phyloP scores from a whole-genome alignment of 1,139 yeast genomes.

The Tardiomyces blankii region DNA sequence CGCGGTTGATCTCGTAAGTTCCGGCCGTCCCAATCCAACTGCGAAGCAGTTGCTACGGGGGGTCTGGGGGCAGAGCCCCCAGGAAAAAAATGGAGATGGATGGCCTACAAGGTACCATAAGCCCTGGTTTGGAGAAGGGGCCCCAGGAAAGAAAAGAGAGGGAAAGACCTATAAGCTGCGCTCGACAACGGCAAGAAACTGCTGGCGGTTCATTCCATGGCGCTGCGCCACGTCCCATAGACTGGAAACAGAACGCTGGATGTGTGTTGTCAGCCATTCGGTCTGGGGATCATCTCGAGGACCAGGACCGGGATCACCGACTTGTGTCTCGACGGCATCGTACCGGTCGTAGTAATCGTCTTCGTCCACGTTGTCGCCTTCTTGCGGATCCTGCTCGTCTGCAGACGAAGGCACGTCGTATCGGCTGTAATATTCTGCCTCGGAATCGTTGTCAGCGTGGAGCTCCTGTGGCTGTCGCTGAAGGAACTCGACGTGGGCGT shows the following conservation, averaged over 20 bases:
- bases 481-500: neutral
- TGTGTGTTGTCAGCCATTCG: neutral
- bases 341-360: constrained; percentile 7
- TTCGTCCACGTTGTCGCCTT: constrained; percentile 7
- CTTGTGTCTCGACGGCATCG: constrained; percentile 8
- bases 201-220: neutral
- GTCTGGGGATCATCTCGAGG: neutral
- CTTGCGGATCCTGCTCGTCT: constrained; percentile 2
- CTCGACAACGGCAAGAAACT: neutral
- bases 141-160: no score
- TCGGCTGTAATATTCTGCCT: neutral
- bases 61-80: no score
- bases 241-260: constrained; percentile 1
- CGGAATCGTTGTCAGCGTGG: neutral
- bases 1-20: no score
- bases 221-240: constrained; percentile 1
- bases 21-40: no score
- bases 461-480: neutral
- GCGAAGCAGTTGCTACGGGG: no score
- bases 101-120: no score
- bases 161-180: no score
- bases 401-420: neutral
- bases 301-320: constrained; percentile 3
- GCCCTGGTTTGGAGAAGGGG: no score
- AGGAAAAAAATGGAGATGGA: no score